Percentiles rank a stretch among this genome's conserved stretches.
Evolutionary conservation across 2,329 filamentous ascomycete species (phyloP).

Genomic region (Fusarium sp.): DNA sequence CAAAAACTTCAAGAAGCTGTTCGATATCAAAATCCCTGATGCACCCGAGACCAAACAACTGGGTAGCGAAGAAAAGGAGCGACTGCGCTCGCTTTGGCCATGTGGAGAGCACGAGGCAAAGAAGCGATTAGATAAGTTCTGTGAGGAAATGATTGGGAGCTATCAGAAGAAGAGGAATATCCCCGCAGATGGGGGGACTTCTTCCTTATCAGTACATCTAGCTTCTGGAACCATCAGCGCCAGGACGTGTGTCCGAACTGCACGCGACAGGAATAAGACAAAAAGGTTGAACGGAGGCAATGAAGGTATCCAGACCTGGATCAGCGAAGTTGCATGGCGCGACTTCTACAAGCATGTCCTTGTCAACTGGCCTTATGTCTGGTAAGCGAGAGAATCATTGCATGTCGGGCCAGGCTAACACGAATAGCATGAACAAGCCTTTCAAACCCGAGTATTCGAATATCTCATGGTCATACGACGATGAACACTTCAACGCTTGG

Average conservation of each 20-base stretch:
- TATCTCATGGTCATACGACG: conserved; percentile 82
- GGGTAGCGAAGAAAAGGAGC: conserved; percentile 64
- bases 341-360: conserved; percentile 91
- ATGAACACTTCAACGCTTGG: conserved; percentile 76
- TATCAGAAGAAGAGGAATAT: conserved; percentile 75
- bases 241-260: conserved; percentile 71
- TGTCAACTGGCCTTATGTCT: conserved; percentile 84
- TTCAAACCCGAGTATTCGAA: conserved; percentile 85
- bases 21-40: conserved; percentile 67
- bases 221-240: conserved; percentile 73
- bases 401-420: neutral
- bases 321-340: conserved; percentile 84
- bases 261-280: conserved; percentile 68
- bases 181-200: conserved; percentile 69
- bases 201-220: conserved; percentile 75
- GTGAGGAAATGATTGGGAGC: conserved; percentile 66
- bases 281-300: conserved; percentile 73
- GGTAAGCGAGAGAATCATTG: conserved; percentile 55
- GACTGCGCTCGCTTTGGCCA: conserved; percentile 71
- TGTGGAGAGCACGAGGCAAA: conserved; percentile 78
- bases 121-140: conserved; percentile 71
- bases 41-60: conserved; percentile 71
- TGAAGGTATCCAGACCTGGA: conserved; percentile 75
- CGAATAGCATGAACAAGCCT: conserved; percentile 63
- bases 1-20: conserved; percentile 63